Evolutionary conservation across 805 yeast species (phyloP), one percentile per base, ranked within the genome.

Genomic region (Lachancea sp.): DNA sequence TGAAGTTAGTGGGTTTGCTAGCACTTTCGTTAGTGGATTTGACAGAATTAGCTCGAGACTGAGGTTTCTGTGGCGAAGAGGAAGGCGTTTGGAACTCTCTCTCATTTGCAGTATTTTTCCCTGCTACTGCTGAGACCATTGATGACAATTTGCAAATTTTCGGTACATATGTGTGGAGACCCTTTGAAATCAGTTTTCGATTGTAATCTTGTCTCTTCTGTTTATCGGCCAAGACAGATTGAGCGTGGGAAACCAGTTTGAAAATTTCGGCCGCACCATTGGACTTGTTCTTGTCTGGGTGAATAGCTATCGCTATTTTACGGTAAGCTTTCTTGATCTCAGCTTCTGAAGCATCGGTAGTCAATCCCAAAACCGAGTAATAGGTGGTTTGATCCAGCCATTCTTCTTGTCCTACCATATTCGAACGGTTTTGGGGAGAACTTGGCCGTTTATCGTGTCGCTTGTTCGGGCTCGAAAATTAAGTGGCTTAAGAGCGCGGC

Each of bases 251-350:
- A 3, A 63, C 55, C 6, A 56, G 19, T 45, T 63, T 63, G 48
- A 63, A 63, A 38, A 57, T 34, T 29, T 62, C 68, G 13, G 57
- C 67, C 26, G 57, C 55, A 11, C 45, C 46, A n/a, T 62, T 63
- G 17, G 62, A 58, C 31, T 77, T 77, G 32, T 85, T 82, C 68
- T 87, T 86, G 60, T 86, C 95, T 0, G 95, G 95, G 61, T 86
- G 95, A 57, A 76, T 76, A 50, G 69, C 71, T 48, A 85, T 72
- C 3, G 95, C 95, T 53, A 79, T 73, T 56, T 77, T 79, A 55
- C 89, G 72, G 66, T 84, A 87, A 1, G 95, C 89, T 62, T 84
- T 85, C 61, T 85, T 85, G 58, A 87, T 78, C 33, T 62, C 63
- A 4, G 41, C 47, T 11, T 49, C 54, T 4, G 61, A 43, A 1